A percentile compares a stretch with the other conserved stretches of the same genome.
These are phyloP conservation scores for Xylaria sp. DNA, from an alignment of 2,329 filamentous ascomycete genomes.

Conservation along the genomic window DNA sequence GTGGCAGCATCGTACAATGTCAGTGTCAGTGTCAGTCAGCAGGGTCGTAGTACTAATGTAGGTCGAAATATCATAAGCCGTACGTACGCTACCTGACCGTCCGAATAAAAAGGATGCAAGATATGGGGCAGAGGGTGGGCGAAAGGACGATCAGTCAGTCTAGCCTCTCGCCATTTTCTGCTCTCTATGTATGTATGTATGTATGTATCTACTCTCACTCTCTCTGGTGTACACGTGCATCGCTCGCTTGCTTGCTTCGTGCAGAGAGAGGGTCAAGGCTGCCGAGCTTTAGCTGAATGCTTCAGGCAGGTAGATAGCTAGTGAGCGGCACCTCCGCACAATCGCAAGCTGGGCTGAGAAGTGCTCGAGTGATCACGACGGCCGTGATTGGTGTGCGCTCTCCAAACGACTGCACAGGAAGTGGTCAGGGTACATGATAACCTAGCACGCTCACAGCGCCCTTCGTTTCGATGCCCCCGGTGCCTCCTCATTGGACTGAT, in stretches of 20 bases:
- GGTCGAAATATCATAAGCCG: conserved; percentile 16
- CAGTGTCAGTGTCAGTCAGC: conserved; percentile 16
- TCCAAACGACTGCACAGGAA: conserved; percentile 27
- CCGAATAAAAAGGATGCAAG: conserved; percentile 4
- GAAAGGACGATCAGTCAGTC: conserved; percentile 10
- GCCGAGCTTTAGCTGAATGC: conserved; percentile 36
- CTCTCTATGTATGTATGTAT: no score
- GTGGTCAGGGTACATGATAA: conserved; percentile 33
- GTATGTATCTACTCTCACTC: conserved; percentile 6
- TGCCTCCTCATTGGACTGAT: conserved; percentile 36
- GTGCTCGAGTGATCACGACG: conserved; percentile 27
- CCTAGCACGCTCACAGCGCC: neutral
- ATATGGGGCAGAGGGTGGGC: conserved; percentile 8
- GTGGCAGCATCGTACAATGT: conserved; percentile 27
- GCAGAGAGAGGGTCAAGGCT: conserved; percentile 24
- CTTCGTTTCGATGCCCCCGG: conserved; percentile 1
- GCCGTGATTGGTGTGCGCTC: conserved; percentile 35
- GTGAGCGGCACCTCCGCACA: conserved; percentile 9
- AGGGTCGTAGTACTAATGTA: conserved; percentile 26
- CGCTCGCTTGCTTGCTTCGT: conserved; percentile 31
- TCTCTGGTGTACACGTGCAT: conserved; percentile 18
- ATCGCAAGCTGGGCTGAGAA: conserved; percentile 31
- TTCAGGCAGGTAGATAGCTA: conserved; percentile 33
- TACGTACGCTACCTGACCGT: conserved; percentile 12
- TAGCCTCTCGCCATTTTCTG: neutral